A percentile compares a stretch with the other conserved stretches of the same genome.
phyloP scores from a whole-genome alignment of 345 rosid species.

The Rhodamnia argentea region DNA sequence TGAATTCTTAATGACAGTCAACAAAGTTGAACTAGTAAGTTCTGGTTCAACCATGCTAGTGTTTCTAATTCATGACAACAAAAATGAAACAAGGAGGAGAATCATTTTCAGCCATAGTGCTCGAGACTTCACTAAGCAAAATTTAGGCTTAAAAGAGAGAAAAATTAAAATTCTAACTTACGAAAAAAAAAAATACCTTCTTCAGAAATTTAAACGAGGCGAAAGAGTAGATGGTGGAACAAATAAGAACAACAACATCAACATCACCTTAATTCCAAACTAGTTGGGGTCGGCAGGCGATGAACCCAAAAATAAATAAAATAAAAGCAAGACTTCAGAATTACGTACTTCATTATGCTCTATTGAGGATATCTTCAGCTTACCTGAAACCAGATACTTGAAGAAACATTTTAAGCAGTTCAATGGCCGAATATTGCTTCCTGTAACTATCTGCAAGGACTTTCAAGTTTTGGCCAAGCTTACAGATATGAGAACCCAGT shows the following conservation, averaged over 20 bases:
- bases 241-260: background rate
- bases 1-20: background rate
- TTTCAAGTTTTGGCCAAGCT: constrained; percentile 62
- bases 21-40: background rate
- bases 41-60: background rate
- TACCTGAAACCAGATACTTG: constrained; percentile 59
- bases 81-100: background rate
- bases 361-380: background rate
- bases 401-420: constrained; percentile 85
- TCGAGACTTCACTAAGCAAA: background rate
- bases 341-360: background rate
- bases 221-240: background rate
- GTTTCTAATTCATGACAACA: background rate
- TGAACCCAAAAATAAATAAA: too few relatives aligned
- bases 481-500: constrained; percentile 52
- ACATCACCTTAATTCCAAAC: too few relatives aligned
- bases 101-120: background rate
- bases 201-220: background rate
- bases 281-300: too few relatives aligned
- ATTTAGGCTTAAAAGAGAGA: background rate
- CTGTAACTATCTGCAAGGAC: constrained; percentile 76
- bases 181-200: background rate
- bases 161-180: background rate
- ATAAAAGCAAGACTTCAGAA: background rate
- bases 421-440: constrained; percentile 74